Percentiles rank a stretch among this genome's conserved stretches.
Conservation (phyloP, 805 yeast genomes). For the Metschnikowia colocasiae region DNA sequence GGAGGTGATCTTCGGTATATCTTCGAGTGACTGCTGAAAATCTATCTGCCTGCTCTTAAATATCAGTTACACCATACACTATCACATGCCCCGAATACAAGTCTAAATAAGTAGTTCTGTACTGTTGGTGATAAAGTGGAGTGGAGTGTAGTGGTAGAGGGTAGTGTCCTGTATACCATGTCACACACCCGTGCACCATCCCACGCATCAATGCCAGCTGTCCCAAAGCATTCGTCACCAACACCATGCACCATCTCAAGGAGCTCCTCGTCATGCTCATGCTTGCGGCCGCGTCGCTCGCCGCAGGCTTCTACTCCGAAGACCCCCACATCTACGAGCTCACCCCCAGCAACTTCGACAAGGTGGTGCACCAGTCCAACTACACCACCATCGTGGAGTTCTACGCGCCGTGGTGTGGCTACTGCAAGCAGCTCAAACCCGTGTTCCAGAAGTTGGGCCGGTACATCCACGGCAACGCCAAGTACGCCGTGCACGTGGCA, state of each 20-base stretch:
- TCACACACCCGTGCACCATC: no score
- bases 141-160: no score
- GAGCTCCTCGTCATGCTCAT: background rate
- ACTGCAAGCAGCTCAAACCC: constrained; percentile 71
- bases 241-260: background rate
- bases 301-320: constrained; percentile 33
- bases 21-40: no score
- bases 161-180: no score
- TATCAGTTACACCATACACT: no score
- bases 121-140: no score
- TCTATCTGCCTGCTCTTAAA: no score
- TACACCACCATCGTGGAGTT: constrained; percentile 82
- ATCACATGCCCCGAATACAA: no score
- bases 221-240: background rate
- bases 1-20: no score
- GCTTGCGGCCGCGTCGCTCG: constrained; percentile 5
- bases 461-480: constrained; percentile 45
- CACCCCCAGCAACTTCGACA: constrained; percentile 55
- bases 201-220: no score
- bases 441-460: constrained; percentile 63
- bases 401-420: constrained; percentile 98
- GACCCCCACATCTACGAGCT: constrained; percentile 53
- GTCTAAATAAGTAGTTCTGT: no score
- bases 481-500: constrained; percentile 58
- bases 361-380: constrained; percentile 63